Evolutionary conservation across 441 rosid species (phyloP).

Genomic region (Flueggea neowawraea): DNA sequence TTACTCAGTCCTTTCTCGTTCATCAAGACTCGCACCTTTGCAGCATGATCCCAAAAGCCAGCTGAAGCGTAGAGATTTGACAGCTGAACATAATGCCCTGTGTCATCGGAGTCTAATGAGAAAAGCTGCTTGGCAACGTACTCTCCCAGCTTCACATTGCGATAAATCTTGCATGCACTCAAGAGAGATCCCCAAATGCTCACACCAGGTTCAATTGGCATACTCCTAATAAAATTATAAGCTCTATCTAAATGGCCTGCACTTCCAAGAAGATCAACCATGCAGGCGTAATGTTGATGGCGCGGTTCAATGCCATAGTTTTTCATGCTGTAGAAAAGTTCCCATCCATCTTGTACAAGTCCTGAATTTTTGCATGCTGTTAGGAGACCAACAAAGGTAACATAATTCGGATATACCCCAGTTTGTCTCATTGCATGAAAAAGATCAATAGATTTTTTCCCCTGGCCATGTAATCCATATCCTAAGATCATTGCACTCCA

Average conservation of each 20-base stretch:
- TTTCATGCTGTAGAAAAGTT: constrained; percentile 59
- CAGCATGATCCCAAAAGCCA: constrained; percentile 56
- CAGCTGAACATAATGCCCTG: constrained; percentile 78
- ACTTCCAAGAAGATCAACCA: constrained; percentile 82
- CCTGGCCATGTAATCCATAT: constrained; percentile 70
- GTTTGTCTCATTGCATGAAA: constrained; percentile 45
- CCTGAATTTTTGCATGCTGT: constrained; percentile 76
- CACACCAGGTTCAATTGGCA: constrained; percentile 66
- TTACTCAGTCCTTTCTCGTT: constrained; percentile 57
- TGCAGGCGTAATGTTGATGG: constrained; percentile 73
- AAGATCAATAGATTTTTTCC: constrained; percentile 58
- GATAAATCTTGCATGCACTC: constrained; percentile 72
- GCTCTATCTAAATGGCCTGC: constrained; percentile 61
- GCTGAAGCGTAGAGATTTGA: constrained; percentile 83
- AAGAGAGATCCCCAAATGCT: constrained; percentile 77
- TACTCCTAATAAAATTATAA: constrained; percentile 46
- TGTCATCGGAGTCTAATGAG: constrained; percentile 56
- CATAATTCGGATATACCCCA: constrained; percentile 68
- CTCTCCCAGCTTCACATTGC: constrained; percentile 60
- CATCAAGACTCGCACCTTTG: constrained; percentile 55
- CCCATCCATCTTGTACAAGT: constrained; percentile 67
- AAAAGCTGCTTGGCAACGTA: constrained; percentile 65
- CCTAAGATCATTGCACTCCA: constrained; percentile 90
- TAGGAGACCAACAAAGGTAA: constrained; percentile 71
- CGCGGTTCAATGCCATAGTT: constrained; percentile 53